Percentiles rank a stretch among this genome's conserved stretches.
Conservation (phyloP, 2,329 filamentous ascomycete genomes). For the Alternaria dauci region DNA sequence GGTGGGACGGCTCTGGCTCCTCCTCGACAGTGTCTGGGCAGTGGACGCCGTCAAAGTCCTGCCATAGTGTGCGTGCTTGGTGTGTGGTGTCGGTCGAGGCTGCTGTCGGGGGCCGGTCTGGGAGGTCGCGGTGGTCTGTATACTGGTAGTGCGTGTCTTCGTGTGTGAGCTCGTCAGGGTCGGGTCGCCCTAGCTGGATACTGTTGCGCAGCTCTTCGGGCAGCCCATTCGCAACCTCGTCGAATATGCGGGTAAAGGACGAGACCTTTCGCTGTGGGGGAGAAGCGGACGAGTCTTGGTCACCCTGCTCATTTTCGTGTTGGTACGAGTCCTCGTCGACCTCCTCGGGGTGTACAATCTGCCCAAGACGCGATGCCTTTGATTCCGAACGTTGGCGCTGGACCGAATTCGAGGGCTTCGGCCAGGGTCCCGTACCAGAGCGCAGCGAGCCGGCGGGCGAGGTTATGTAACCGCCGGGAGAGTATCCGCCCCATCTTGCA, state of each 20-base stretch:
- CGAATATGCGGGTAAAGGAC: conserved; percentile 49
- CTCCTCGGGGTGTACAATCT: conserved; percentile 51
- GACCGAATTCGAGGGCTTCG: conserved; percentile 42
- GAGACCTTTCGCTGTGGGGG: conserved; percentile 40
- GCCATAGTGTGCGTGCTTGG: conserved; percentile 72
- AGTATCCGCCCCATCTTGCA: conserved; percentile 74
- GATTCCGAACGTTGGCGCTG: conserved; percentile 52
- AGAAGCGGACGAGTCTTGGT: conserved; percentile 6
- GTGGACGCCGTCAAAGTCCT: conserved; percentile 83
- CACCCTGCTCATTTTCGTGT: neutral
- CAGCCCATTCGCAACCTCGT: conserved; percentile 48
- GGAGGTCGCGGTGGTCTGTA: conserved; percentile 34
- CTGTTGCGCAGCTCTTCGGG: conserved; percentile 41
- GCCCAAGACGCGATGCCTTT: conserved; percentile 52
- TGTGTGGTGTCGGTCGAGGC: conserved; percentile 70
- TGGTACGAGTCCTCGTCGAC: conserved; percentile 22
- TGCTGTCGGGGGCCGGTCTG: conserved; percentile 60
- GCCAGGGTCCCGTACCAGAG: conserved; percentile 55
- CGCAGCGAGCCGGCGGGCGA: conserved; percentile 70
- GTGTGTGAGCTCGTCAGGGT: conserved; percentile 13
- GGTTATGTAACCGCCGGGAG: conserved; percentile 72
- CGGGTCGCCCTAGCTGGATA: conserved; percentile 19
- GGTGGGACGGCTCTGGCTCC: conserved; percentile 35
- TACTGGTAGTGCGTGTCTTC: conserved; percentile 14
- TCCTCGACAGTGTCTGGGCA: conserved; percentile 63